Conservation (phyloP, 331 rosid species). For the Stylosanthes scabra region DNA sequence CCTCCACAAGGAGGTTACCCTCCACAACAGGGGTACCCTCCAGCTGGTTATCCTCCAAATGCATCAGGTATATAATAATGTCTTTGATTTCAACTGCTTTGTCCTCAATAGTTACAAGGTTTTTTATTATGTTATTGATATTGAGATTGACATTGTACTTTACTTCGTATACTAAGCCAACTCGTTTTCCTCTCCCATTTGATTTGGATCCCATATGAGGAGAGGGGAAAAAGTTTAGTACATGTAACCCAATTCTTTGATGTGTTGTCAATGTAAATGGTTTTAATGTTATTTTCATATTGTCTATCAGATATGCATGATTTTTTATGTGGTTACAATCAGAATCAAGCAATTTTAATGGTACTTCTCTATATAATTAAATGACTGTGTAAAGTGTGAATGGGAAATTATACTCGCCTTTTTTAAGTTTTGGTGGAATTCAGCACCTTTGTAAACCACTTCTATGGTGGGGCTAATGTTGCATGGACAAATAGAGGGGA, state of each 20-base stretch:
- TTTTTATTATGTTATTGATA: background rate
- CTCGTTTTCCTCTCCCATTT: too few species aligned
- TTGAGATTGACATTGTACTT: background rate
- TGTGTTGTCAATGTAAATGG: background rate
- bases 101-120: background rate
- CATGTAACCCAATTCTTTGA: too few species aligned
- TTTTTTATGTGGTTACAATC: background rate
- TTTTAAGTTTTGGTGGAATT: background rate
- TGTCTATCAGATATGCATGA: background rate
- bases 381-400: background rate
- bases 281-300: background rate
- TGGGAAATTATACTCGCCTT: too few species aligned
- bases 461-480: too few species aligned
- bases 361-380: background rate
- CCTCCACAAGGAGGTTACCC: constrained; percentile 32
- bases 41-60: constrained; percentile 42
- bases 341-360: background rate
- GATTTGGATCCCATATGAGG: too few species aligned
- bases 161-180: too few species aligned
- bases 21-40: constrained; percentile 28
- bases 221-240: too few species aligned
- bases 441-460: too few species aligned
- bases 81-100: constrained; percentile 18
- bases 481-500: too few species aligned
- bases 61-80: constrained; percentile 38